Conservation (phyloP, 2,329 filamentous ascomycete species). For the Hypoxylon sp. region DNA sequence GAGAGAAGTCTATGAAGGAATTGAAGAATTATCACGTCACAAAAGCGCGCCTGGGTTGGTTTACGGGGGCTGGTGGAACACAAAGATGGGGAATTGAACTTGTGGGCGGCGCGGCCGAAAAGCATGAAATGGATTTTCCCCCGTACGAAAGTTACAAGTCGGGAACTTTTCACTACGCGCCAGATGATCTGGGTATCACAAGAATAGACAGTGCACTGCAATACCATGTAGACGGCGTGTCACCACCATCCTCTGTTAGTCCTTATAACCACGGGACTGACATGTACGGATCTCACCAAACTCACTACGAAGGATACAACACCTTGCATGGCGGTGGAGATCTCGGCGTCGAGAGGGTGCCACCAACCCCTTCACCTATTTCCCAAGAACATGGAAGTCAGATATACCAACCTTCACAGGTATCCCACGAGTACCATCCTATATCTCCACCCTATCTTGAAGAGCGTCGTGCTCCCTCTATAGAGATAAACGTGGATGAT, state of each 20-base stretch:
- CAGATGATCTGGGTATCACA: neutral
- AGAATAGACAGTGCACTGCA: neutral
- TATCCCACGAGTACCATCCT: neutral
- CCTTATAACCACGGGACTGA: slow-evolving; percentile 1
- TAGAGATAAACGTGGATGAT: slow-evolving; percentile 12
- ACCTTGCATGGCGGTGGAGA: neutral
- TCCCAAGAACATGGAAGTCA: slow-evolving; percentile 3
- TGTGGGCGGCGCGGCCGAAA: neutral
- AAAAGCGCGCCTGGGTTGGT: slow-evolving; percentile 27
- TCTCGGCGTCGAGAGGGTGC: slow-evolving; percentile 5
- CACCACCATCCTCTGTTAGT: neutral
- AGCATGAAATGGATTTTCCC: neutral
- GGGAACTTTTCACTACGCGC: neutral
- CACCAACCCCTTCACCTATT: neutral
- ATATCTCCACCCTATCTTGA: neutral
- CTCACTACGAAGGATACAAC: neutral
- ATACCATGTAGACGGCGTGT: slow-evolving; percentile 6
- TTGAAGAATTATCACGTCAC: slow-evolving; percentile 15
- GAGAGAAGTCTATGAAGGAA: slow-evolving; percentile 2
- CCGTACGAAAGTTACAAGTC: slow-evolving; percentile 1
- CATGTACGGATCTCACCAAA: neutral
- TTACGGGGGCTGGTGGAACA: slow-evolving; percentile 11
- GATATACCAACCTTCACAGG: neutral
- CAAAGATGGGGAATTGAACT: slow-evolving; percentile 30
- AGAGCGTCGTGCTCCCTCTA: slow-evolving; percentile 8